Conservation (phyloP, 2,329 filamentous ascomycete species). For the Fusarium mundagurra region DNA sequence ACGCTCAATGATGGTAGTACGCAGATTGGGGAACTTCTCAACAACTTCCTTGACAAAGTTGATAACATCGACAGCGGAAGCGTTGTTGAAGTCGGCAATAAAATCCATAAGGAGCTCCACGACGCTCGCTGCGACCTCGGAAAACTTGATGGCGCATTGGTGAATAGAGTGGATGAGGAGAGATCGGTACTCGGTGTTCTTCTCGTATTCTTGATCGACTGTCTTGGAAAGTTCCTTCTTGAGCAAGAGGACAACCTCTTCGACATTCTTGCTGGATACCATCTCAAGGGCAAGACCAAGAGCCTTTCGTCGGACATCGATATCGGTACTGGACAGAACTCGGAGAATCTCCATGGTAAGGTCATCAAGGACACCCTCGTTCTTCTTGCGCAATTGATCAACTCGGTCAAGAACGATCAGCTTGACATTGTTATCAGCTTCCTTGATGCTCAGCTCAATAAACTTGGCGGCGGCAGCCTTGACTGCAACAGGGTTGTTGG, state of each 20-base stretch:
- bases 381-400: conserved; percentile 84
- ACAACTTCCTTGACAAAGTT: conserved; percentile 99
- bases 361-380: conserved; percentile 92
- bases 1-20: conserved; percentile 86
- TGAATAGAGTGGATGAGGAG: conserved; percentile 97
- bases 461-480: conserved; percentile 97
- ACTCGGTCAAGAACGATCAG: conserved; percentile 97
- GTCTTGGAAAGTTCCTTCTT: conserved; percentile 99
- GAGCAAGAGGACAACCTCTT: conserved; percentile 93
- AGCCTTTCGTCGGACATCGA: conserved; percentile 94
- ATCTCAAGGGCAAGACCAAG: conserved; percentile 92
- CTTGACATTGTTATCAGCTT: conserved; percentile 99
- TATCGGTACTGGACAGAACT: conserved; percentile 92
- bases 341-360: conserved; percentile 96
- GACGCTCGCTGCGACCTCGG: conserved; percentile 95
- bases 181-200: conserved; percentile 94
- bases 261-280: conserved; percentile 98
- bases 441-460: conserved; percentile 96
- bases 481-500: conserved; percentile 95
- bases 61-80: conserved; percentile 96
- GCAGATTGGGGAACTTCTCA: conserved; percentile 93
- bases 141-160: conserved; percentile 98
- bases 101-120: conserved; percentile 99
- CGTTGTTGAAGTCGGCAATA: conserved; percentile 97
- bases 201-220: conserved; percentile 98